Percentiles rank a stretch among this genome's conserved stretches.
Conservation (phyloP, 495 filamentous ascomycete species). For the Lineolata rhizophorae region DNA sequence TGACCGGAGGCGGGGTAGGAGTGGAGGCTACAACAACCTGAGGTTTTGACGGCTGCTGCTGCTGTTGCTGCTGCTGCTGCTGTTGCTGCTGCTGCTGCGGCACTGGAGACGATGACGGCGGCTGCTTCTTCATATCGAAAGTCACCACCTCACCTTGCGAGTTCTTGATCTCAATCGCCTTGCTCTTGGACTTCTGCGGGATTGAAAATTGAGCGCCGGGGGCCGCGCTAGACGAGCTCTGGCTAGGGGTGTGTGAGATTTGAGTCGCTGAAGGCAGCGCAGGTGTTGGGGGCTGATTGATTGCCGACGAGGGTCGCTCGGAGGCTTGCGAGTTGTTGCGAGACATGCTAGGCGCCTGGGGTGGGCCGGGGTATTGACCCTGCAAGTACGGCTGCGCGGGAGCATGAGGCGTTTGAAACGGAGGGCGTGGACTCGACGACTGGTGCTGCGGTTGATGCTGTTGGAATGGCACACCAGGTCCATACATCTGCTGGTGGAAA, state of each 20-base stretch:
- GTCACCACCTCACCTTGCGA: conserved; percentile 43
- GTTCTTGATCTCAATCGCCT: conserved; percentile 57
- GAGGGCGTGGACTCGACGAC: conserved; percentile 15
- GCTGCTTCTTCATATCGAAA: conserved; percentile 31
- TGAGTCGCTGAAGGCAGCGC: conserved; percentile 29
- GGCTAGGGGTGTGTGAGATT: conserved; percentile 34
- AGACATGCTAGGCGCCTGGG: conserved; percentile 48
- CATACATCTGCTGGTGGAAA: no score
- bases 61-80: no score
- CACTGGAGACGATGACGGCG: conserved; percentile 5
- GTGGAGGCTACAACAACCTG: conserved; percentile 39
- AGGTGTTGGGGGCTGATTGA: conserved; percentile 41
- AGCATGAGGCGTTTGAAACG: conserved; percentile 10
- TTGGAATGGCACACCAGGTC: no score
- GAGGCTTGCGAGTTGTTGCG: conserved; percentile 64
- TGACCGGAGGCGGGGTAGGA: conserved; percentile 41
- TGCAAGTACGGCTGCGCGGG: conserved; percentile 17
- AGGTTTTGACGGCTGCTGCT: no score
- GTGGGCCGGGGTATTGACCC: conserved; percentile 28
- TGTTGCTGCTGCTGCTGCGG: no score
- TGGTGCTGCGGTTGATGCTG: no score
- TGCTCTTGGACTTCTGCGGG: conserved; percentile 36
- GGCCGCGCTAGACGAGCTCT: conserved; percentile 29
- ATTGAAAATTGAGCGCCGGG: conserved; percentile 25
- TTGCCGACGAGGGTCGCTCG: conserved; percentile 59